Evolutionary conservation across 1,284 basidiomycete genomes (phyloP), one percentile per base, ranked within the genome.

Genomic region (Fomitopsis schrenkii): DNA sequence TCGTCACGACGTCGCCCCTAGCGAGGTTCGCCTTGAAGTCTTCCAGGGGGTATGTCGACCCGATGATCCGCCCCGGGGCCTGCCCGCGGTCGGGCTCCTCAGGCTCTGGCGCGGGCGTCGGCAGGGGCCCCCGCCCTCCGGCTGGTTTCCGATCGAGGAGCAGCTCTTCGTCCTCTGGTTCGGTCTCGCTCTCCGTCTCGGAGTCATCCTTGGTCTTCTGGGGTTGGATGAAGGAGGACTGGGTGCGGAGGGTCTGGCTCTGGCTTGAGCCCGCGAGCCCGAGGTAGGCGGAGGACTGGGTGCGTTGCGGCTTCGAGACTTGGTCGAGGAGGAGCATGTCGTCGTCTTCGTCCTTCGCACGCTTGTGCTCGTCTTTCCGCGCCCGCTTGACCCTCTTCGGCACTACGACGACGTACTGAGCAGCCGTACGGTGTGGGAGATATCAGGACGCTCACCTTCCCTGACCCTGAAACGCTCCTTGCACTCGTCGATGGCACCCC

Each of bases 1-100:
- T 94, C 28, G 81, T 84, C 55, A 94, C 91, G 17, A 93, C 75
- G 71, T 94, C 92, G 0, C 91, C 91, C 56, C 83, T 79, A 45
- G 80, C 79, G 19, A 91, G 76, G 67, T 93, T 88, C 66, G 80
- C 77, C 63, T 78, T 77, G 75, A 95, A 95, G 75, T 96, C 94
- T 56, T 78, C 79, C 45, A 95, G 77, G 1, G 94, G 93, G 64
- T 80, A 79, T 1, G 86, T 84, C 57, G 80, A 83, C n/a, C 91
- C 89, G 46, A 95, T 83, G 56, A 92, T 89, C 48, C 87, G 77
- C 7, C 86, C 86, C 0, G 76, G 74, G 14, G 74, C 75, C 14
- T 74, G 72, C 30, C 75, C 76, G 19, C 76, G 75, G 65, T 87
- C 82, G 28, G 79, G 65, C n/a, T 75, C 70, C 1, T 77, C 70